A percentile compares a stretch with the other conserved stretches of the same genome.
These are phyloP conservation scores for Penicillium sumatraense DNA, from an alignment of 2,329 filamentous ascomycete species.

Conservation along the genomic window DNA sequence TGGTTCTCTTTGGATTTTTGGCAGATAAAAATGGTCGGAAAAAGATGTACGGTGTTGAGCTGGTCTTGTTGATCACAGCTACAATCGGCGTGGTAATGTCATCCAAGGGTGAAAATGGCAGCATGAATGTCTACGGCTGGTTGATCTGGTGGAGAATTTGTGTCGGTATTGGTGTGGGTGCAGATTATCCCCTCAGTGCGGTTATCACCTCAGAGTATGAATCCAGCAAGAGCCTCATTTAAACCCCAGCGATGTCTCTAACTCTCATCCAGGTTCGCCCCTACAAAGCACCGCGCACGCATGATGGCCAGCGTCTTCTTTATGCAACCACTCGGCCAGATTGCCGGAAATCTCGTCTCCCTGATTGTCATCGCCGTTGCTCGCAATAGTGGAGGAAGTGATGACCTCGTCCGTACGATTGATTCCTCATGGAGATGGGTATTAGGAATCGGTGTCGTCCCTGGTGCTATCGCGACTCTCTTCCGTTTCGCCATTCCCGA, in stretches of 20 bases:
- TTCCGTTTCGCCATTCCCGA: constrained; percentile 71
- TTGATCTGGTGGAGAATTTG: constrained; percentile 54
- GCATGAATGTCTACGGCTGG: constrained; percentile 52
- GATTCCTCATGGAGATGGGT: constrained; percentile 71
- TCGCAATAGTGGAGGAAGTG: constrained; percentile 25
- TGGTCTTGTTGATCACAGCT: constrained; percentile 52
- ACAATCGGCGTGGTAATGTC: constrained; percentile 54
- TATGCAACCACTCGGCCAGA: constrained; percentile 71
- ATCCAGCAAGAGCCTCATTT: neutral
- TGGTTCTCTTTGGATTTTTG: constrained; percentile 52
- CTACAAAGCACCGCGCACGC: constrained; percentile 65
- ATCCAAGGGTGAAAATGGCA: constrained; percentile 47
- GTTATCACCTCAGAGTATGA: constrained; percentile 70
- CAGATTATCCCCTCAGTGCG: constrained; percentile 69
- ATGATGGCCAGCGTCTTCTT: constrained; percentile 72
- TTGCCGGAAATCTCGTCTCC: constrained; percentile 66
- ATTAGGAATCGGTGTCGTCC: constrained; percentile 67
- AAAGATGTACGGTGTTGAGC: constrained; percentile 57
- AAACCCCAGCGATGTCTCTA: neutral
- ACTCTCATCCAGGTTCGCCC: constrained; percentile 45
- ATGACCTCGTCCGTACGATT: constrained; percentile 45
- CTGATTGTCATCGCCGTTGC: constrained; percentile 48
- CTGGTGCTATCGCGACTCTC: constrained; percentile 66
- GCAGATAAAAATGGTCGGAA: constrained; percentile 55
- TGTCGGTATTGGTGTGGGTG: constrained; percentile 63